Evolutionary conservation across 2,329 filamentous ascomycete species (phyloP).

Genomic region (Pseudopyrenochaeta lycopersici): DNA sequence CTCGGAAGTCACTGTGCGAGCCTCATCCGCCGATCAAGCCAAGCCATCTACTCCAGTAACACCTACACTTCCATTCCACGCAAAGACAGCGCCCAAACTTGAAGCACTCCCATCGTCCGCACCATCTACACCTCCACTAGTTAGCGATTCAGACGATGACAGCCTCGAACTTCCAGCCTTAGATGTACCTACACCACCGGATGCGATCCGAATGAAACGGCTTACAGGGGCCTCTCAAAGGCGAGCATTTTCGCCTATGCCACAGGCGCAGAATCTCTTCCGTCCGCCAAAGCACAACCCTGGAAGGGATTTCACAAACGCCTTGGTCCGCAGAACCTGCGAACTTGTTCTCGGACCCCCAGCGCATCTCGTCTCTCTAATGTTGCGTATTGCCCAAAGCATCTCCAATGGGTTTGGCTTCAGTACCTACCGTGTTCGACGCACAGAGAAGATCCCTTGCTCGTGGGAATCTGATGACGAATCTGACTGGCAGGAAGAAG

Average conservation of each 20-base stretch:
- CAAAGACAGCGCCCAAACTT: slow-evolving; percentile 25
- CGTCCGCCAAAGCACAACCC: slow-evolving; percentile 57
- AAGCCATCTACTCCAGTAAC: slow-evolving; percentile 28
- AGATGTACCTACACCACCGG: slow-evolving; percentile 52
- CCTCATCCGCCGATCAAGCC: slow-evolving; percentile 23
- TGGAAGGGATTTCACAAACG: slow-evolving; percentile 53
- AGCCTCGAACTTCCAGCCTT: slow-evolving; percentile 49
- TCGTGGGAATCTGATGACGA: slow-evolving; percentile 69
- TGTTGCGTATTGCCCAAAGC: slow-evolving; percentile 81
- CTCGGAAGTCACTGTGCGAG: slow-evolving; percentile 48
- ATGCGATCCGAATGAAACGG: slow-evolving; percentile 47
- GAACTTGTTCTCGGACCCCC: slow-evolving; percentile 83
- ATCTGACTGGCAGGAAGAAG: slow-evolving; percentile 60
- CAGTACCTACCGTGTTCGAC: slow-evolving; percentile 43
- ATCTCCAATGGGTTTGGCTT: slow-evolving; percentile 64
- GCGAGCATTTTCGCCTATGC: slow-evolving; percentile 72
- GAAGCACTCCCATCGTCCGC: slow-evolving; percentile 39
- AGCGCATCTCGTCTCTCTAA: slow-evolving; percentile 77
- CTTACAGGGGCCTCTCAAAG: slow-evolving; percentile 64
- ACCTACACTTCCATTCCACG: slow-evolving; percentile 29
- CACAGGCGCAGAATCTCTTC: slow-evolving; percentile 72
- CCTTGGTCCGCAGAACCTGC: slow-evolving; percentile 79
- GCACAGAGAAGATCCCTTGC: slow-evolving; percentile 51
- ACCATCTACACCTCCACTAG: slow-evolving; percentile 57
- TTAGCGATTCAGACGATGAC: slow-evolving; percentile 55